Evolutionary conservation across 805 yeast genomes (phyloP).

Genomic region (Lipomyces oligophaga): DNA sequence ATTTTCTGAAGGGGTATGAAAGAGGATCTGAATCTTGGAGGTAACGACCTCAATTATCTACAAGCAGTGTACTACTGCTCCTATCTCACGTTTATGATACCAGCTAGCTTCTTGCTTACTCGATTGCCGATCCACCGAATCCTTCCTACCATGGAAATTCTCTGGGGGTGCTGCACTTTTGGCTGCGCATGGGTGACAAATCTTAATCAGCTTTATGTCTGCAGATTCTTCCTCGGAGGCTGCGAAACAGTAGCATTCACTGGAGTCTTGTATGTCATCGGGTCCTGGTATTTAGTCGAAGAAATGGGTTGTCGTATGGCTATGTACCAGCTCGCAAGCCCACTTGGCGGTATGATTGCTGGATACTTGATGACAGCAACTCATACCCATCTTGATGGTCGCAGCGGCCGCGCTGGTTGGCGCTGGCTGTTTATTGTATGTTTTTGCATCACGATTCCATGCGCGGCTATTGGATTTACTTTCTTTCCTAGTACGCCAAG

Average conservation of each 20-base stretch:
- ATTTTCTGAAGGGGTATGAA: slow-evolving; percentile 45
- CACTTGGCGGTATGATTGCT: slow-evolving; percentile 44
- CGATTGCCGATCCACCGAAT: slow-evolving; percentile 37
- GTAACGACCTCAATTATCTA: slow-evolving; percentile 45
- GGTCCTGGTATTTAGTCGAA: slow-evolving; percentile 55
- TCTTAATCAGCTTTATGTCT: slow-evolving; percentile 47
- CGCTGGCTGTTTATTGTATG: slow-evolving; percentile 58
- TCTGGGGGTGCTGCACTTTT: slow-evolving; percentile 66
- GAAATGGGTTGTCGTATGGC: slow-evolving; percentile 49
- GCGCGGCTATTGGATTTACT: slow-evolving; percentile 42
- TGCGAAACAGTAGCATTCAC: slow-evolving; percentile 68
- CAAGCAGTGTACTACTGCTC: slow-evolving; percentile 33
- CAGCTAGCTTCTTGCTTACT: slow-evolving; percentile 38
- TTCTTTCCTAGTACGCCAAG: slow-evolving; percentile 56
- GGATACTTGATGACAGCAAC: slow-evolving; percentile 58
- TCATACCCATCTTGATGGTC: slow-evolving; percentile 44
- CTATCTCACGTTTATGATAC: slow-evolving; percentile 36
- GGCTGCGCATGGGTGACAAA: slow-evolving; percentile 45
- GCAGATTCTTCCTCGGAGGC: slow-evolving; percentile 64
- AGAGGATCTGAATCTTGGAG: slow-evolving; percentile 44
- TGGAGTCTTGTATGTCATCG: slow-evolving; percentile 40
- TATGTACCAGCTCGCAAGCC: slow-evolving; percentile 41
- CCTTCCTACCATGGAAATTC: slow-evolving; percentile 38
- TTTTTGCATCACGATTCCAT: slow-evolving; percentile 47
- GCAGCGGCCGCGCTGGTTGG: slow-evolving; percentile 52